These are phyloP conservation scores for Trypanosoma brucei DNA, from an alignment of 208 protist species.

Conservation along the genomic window DNA sequence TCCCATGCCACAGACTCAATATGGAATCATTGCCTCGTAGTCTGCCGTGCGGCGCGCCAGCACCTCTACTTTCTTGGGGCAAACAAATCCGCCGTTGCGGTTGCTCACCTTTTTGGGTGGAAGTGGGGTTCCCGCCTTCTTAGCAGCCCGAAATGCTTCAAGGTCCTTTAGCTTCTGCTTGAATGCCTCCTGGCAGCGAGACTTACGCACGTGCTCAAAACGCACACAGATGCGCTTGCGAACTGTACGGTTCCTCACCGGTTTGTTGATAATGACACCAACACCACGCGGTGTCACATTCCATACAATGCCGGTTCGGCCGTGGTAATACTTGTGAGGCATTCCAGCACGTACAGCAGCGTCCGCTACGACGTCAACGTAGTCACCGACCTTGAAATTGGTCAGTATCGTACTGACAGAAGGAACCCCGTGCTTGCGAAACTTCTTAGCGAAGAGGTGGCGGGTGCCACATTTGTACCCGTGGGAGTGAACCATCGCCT, in stretches of 20 bases:
- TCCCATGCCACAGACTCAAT: constrained; percentile 7
- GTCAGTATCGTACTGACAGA: constrained; percentile 95
- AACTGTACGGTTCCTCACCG: constrained; percentile 95
- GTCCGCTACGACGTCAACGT: constrained; percentile 98
- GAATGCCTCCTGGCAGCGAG: constrained; percentile 89
- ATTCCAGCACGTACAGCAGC: constrained; percentile 99
- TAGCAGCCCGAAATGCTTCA: constrained; percentile 59
- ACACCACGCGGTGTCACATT: constrained; percentile 98
- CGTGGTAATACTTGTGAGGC: constrained; percentile 99
- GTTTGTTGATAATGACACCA: constrained; percentile 99
- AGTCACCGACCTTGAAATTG: constrained; percentile 98
- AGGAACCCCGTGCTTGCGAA: constrained; percentile 93
- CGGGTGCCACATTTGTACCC: constrained; percentile 97
- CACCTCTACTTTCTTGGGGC: constrained; percentile 68
- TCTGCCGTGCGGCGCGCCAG: constrained; percentile 72
- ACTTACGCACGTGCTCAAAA: constrained; percentile 98
- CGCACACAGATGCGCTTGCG: constrained; percentile 99
- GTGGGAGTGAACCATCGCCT: constrained; percentile 89
- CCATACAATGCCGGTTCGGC: constrained; percentile 99
- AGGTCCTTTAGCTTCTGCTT: constrained; percentile 80
- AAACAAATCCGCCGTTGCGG: constrained; percentile 69
- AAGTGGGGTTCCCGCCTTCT: constrained; percentile 81
- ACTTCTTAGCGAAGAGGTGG: constrained; percentile 96
- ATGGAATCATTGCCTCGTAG: constrained; percentile 85
- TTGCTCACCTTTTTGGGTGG: constrained; percentile 65